Conservation (phyloP, 208 protist genomes). For the Leishmania amazonensis region DNA sequence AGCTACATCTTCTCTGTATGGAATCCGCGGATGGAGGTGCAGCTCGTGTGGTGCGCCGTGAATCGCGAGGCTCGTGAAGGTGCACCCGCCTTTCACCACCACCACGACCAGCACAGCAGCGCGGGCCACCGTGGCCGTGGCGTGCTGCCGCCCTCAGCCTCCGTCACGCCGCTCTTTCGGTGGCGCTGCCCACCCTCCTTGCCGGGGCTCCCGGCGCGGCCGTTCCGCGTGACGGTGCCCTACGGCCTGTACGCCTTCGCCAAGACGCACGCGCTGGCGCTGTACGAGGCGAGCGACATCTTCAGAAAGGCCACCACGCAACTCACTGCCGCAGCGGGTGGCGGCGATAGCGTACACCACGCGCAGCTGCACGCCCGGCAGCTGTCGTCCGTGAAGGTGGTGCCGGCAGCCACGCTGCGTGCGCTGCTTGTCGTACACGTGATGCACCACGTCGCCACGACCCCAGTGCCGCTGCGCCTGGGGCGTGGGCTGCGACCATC, state of each 20-base stretch:
- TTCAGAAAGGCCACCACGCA: conserved; percentile 57
- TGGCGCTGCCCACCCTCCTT: conserved; percentile 74
- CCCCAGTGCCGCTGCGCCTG: conserved; percentile 17
- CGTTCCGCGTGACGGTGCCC: conserved; percentile 57
- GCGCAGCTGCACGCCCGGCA: background rate
- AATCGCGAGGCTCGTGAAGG: conserved; percentile 38
- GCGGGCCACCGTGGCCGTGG: background rate
- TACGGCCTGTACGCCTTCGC: conserved; percentile 53
- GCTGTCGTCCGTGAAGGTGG: conserved; percentile 24
- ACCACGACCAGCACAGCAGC: conserved; percentile 3
- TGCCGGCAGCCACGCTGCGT: conserved; percentile 29
- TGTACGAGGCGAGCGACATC: conserved; percentile 63
- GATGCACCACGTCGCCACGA: conserved; percentile 57
- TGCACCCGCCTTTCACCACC: conserved; percentile 27
- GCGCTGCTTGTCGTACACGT: conserved; percentile 66
- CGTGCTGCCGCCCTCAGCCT: conserved; percentile 2
- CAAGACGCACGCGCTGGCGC: conserved; percentile 60
- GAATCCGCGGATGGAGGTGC: conserved; percentile 64
- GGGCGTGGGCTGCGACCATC: background rate
- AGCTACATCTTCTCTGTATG: conserved; percentile 66
- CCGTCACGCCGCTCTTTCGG: conserved; percentile 52
- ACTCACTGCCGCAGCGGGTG: conserved; percentile 14
- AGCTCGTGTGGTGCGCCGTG: conserved; percentile 79
- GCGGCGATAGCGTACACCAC: background rate
- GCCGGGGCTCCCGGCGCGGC: conserved; percentile 59